Evolutionary conservation across 305 asterid species (phyloP).

Genomic region (Euphrasia arctica): DNA sequence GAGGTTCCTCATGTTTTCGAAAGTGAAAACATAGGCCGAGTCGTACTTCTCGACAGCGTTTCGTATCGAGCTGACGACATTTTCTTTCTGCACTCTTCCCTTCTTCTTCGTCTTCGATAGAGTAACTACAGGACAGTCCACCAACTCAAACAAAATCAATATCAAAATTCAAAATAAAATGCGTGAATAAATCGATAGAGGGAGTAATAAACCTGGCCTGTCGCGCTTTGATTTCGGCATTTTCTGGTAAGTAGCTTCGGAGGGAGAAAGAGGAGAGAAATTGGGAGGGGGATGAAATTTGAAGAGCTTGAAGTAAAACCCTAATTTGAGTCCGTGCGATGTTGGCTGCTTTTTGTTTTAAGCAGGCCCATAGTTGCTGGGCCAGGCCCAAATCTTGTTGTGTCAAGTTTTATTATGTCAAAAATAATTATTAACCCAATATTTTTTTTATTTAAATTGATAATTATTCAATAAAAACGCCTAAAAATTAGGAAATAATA

Average conservation of each 20-base stretch:
- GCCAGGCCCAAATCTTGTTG: too few species aligned
- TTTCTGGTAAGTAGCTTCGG: not conserved
- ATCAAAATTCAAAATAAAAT: not conserved
- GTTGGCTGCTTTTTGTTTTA: too few species aligned
- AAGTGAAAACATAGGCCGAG: slow-evolving; percentile 70
- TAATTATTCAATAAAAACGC: too few species aligned
- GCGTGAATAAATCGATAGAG: not conserved
- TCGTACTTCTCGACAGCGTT: slow-evolving; percentile 69
- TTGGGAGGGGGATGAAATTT: not conserved
- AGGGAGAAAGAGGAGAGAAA: not conserved
- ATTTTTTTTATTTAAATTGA: too few species aligned
- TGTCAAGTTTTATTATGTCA: too few species aligned
- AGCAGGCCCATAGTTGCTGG: not conserved
- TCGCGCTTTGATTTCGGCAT: slow-evolving; percentile 53
- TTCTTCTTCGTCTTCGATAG: slow-evolving; percentile 94
- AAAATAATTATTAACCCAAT: too few species aligned
- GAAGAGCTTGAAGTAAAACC: slow-evolving; percentile 25
- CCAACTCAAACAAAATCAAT: not conserved
- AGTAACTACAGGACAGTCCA: slow-evolving; percentile 50
- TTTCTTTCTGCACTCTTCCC: slow-evolving; percentile 83
- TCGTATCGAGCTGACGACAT: slow-evolving; percentile 67
- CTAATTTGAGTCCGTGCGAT: slow-evolving; percentile 20
- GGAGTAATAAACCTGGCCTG: slow-evolving; percentile 27
- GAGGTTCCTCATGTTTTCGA: slow-evolving; percentile 96
- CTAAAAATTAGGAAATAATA: too few species aligned